phyloP scores from a whole-genome alignment of 2,329 filamentous ascomycete species.

The Epichloe elymi region DNA sequence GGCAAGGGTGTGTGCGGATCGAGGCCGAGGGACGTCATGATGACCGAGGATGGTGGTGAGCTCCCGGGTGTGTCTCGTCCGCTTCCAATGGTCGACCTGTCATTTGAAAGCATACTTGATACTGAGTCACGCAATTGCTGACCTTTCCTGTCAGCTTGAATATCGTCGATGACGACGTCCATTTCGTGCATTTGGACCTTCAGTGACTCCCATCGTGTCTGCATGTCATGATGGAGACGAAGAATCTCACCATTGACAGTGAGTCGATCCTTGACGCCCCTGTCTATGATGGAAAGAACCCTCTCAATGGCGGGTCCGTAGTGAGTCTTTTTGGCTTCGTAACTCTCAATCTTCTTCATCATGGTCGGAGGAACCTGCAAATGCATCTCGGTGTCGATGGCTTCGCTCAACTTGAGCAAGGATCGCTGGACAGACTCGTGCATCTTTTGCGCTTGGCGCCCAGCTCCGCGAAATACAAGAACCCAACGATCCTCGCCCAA shows the following conservation, averaged over 20 bases:
- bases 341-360: constrained; percentile 78
- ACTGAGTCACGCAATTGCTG: constrained; percentile 84
- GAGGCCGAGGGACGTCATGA: constrained; percentile 43
- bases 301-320: constrained; percentile 89
- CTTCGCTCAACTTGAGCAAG: constrained; percentile 67
- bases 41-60: constrained; percentile 48
- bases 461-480: constrained; percentile 85
- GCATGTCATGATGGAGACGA: constrained; percentile 72
- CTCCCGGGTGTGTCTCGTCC: constrained; percentile 58
- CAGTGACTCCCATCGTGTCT: constrained; percentile 65
- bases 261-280: constrained; percentile 86
- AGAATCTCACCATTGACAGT: constrained; percentile 95
- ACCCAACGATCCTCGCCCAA: constrained; percentile 94
- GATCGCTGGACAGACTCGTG: constrained; percentile 88
- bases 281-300: constrained; percentile 84
- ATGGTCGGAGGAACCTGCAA: constrained; percentile 56
- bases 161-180: constrained; percentile 61
- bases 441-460: constrained; percentile 89
- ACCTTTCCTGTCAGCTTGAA: constrained; percentile 46
- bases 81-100: constrained; percentile 58
- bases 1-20: constrained; percentile 32
- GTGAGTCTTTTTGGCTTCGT: constrained; percentile 88
- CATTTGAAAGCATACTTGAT: constrained; percentile 79
- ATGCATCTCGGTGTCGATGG: constrained; percentile 61
- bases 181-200: constrained; percentile 67